Conservation (phyloP, 345 rosid genomes). For the Orychophragmus violaceus region DNA sequence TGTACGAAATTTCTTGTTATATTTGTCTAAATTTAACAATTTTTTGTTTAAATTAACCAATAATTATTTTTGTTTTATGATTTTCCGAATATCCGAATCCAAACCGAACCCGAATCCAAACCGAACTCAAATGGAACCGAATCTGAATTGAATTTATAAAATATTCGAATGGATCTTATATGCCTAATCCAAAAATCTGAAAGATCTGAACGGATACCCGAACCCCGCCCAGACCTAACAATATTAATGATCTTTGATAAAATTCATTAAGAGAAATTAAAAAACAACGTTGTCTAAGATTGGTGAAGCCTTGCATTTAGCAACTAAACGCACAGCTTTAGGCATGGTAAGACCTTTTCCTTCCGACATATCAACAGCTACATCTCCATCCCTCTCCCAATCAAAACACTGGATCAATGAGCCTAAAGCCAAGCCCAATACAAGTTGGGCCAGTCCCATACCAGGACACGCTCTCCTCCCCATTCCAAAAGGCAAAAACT, state of each 20-base stretch:
- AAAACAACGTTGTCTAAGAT: constrained; percentile 1
- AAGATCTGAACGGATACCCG: too few species aligned
- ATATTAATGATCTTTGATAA: not conserved
- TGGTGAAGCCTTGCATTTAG: constrained; percentile 27
- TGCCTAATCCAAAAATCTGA: too few species aligned
- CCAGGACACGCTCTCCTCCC: constrained; percentile 15
- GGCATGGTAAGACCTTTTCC: constrained; percentile 30
- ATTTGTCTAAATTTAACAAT: too few species aligned
- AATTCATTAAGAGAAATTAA: not conserved
- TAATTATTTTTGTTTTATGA: too few species aligned
- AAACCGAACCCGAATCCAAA: too few species aligned
- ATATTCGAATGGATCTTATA: too few species aligned
- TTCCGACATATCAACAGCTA: constrained; percentile 34
- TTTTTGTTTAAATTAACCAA: too few species aligned
- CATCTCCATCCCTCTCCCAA: constrained; percentile 20
- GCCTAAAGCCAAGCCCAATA: constrained; percentile 24
- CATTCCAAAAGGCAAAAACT: constrained; percentile 1
- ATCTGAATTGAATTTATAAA: too few species aligned
- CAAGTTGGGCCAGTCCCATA: constrained; percentile 22
- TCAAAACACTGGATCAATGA: constrained; percentile 37
- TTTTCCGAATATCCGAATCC: too few species aligned
- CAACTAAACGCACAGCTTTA: constrained; percentile 24
- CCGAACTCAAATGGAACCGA: too few species aligned
- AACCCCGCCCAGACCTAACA: too few species aligned
- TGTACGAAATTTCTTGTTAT: too few species aligned